Base-by-base conservation (phyloP, 1,284 basidiomycete genomes). In the Xerocomus nothofagi region DNA sequence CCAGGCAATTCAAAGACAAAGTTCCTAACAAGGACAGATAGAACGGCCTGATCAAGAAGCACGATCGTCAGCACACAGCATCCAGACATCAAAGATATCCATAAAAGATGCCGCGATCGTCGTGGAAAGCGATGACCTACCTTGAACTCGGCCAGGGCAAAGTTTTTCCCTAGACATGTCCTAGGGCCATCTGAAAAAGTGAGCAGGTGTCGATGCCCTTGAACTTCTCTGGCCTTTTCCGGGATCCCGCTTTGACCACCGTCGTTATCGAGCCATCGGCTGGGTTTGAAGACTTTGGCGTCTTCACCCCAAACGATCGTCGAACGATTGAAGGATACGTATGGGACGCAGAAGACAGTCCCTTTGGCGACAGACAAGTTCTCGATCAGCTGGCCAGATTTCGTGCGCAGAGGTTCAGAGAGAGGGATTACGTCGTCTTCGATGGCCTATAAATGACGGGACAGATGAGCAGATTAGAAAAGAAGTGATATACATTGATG, bases 401-500 rank as follows among this genome's bases (percentile, higher is more conserved):
- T 47, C 1, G 73, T 73, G 18, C 30, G 39, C 5, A 44, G 20
- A 1, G 52, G 46, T 29, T 50, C 41, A 10, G 52, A 44, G n/a
- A 82, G 73, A 0, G 80, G 80, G 15, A 83, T 71, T 0, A 80
- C 58, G 49, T 82, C 79, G 56, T 82, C 78, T 68, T 81, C 62
- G 32, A 61, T 51, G 1, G 59, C 79, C 45, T 55, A 11, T 17
- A 23, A 11, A 24, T 32, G 7, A 32, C 14, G 0, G 17, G 15
- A 4, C 2, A n/a, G 23, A 11, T 17, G 6, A 1, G 10, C 5
- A 9, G 12, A 10, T 27, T 15, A 30, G 27, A 14, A 18, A 32
- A 12, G 8, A 10, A 3, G 11, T 1, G 3, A 32, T n/a, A 15
- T 18, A 9, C n/a, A n/a, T n/a, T n/a, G 11, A 20, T 4, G 39